Evolutionary conservation across 352 stramenopile species (phyloP), one percentile per base, ranked within the genome.

Genomic region (Pythium coloratum): DNA sequence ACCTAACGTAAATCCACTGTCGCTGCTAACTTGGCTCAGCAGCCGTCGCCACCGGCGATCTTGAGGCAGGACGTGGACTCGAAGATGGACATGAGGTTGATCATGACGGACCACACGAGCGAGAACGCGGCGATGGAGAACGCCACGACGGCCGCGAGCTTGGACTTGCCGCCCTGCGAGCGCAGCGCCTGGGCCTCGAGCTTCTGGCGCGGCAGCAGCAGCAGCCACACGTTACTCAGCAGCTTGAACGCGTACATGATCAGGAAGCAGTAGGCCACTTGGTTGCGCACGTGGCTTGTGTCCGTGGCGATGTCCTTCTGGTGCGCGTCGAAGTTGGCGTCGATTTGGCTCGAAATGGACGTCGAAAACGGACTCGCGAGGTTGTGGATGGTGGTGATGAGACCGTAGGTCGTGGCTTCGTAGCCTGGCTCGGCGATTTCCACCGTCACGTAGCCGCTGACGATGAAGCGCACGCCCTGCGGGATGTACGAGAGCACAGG

Each of bases 161-260:
- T 47, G 16, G 59, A 69, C 16, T 28, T 57, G 26, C 69, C 69
- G n/a, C 69, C 69, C 0, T 63, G 24, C 28, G 33, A 49, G n/a
- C 62, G 60, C 40, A 76, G 64, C n/a, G 30, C 49, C 46, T 72
- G 69, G 10, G 64, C 69, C 49, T 76, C 54, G 30, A 53, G 40
- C 69, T 76, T 76, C 53, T 76, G 69, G 2, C 57, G 58, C 40
- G 69, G 69, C 33, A 76, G 59, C n/a, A 76, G 55, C n/a, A 69
- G 16, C 16, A 76, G 51, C 32, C 60, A 70, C 18, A 59, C 18
- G 28, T 69, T 71, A 26, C 64, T 72, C 30, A 64, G n/a, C 9
- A 76, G 53, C 36, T 66, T 65, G 46, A 76, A 64, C 28, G n/a
- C 32, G 56, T 76, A 76, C 58, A 64, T 62, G 58, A 76, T 72